phyloP scores from a whole-genome alignment of 2,329 filamentous ascomycete genomes.

The Botrytis byssoidea region DNA sequence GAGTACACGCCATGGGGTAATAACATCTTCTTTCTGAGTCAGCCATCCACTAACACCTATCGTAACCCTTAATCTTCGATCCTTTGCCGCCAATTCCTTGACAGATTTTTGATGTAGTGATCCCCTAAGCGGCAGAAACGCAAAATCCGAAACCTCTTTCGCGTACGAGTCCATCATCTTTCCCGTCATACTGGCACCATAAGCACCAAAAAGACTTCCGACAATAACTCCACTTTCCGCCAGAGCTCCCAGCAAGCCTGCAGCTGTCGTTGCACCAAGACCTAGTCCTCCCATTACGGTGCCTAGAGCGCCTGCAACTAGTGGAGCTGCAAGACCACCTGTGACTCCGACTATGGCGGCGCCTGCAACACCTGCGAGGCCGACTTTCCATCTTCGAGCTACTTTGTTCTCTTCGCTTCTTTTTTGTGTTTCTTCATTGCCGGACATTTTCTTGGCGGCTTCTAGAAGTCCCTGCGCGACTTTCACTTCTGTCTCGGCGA shows the following conservation, averaged over 20 bases:
- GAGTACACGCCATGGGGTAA: conserved; percentile 74
- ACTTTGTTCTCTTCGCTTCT: conserved; percentile 68
- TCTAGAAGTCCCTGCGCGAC: conserved; percentile 73
- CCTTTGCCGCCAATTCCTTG: conserved; percentile 45
- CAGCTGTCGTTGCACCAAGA: conserved; percentile 70
- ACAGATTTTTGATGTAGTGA: conserved; percentile 44
- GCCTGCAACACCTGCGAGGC: conserved; percentile 82
- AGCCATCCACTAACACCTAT: conserved; percentile 84
- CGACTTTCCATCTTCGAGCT: conserved; percentile 83
- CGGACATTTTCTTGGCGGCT: conserved; percentile 68
- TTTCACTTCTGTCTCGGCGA: conserved; percentile 71
- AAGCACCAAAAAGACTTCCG: conserved; percentile 88
- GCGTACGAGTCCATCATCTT: conserved; percentile 88
- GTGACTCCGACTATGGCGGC: conserved; percentile 74
- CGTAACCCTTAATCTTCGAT: conserved; percentile 73
- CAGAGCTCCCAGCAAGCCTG: conserved; percentile 75
- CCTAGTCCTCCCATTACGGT: conserved; percentile 71
- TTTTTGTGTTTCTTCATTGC: conserved; percentile 70
- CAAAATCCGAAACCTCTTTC: conserved; percentile 85
- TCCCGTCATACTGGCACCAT: conserved; percentile 76
- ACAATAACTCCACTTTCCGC: conserved; percentile 78
- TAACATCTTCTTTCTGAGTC: conserved; percentile 67
- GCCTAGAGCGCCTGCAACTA: conserved; percentile 43
- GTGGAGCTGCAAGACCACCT: conserved; percentile 71
- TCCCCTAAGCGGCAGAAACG: conserved; percentile 71